Conservation (phyloP, 192 early-diverging fungal species). For the Coemansia sp. region DNA sequence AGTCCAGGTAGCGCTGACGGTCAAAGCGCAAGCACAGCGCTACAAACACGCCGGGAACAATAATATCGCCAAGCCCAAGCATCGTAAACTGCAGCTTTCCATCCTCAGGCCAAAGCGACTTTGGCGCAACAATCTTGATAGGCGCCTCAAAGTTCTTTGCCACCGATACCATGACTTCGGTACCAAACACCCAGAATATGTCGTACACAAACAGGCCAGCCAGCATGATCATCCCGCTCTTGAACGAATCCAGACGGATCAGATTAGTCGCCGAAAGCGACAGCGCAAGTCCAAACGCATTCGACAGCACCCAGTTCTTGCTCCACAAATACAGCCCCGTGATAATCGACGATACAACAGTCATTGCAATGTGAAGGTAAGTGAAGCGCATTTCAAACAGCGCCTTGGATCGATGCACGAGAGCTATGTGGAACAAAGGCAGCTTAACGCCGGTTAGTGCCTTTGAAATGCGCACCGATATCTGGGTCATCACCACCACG, state of each 20-base stretch:
- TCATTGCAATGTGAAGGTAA: conserved; percentile 64
- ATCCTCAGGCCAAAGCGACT: conserved; percentile 51
- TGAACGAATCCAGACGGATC: conserved; percentile 91
- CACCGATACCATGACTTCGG: conserved; percentile 97
- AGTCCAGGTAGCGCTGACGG: conserved; percentile 69
- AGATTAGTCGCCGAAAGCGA: conserved; percentile 83
- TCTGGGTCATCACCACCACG: conserved; percentile 71
- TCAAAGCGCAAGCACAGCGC: conserved; percentile 90
- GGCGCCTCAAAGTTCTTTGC: conserved; percentile 96
- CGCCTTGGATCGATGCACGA: conserved; percentile 46
- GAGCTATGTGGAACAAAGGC: conserved; percentile 69
- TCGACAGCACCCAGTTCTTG: conserved; percentile 94
- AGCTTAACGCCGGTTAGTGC: conserved; percentile 58
- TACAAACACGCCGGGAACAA: conserved; percentile 93
- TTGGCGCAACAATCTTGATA: conserved; percentile 92
- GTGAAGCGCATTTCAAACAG: conserved; percentile 59
- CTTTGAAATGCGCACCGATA: conserved; percentile 59
- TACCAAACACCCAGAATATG: conserved; percentile 99
- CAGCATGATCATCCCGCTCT: conserved; percentile 93
- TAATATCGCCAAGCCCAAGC: conserved; percentile 96
- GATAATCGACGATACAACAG: conserved; percentile 58
- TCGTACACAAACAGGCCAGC: conserved; percentile 93
- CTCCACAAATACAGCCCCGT: conserved; percentile 76
- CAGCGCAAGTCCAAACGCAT: conserved; percentile 85
- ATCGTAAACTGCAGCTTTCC: conserved; percentile 73